Conservation (phyloP, 495 filamentous ascomycete species). For the Neurospora pannonica region DNA sequence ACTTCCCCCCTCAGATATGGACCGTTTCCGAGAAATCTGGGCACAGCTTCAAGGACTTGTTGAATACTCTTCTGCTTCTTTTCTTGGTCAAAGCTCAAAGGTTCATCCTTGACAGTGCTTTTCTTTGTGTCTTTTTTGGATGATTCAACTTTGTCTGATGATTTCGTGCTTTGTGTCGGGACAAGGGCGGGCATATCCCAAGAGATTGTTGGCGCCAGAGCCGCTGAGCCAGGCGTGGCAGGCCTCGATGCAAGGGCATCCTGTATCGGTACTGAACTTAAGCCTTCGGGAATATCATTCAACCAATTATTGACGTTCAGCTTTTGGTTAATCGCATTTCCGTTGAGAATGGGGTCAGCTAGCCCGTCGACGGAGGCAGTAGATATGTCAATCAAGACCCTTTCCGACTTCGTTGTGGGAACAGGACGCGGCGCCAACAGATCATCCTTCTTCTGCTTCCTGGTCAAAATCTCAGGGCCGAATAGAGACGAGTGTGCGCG, state of each 20-base stretch:
- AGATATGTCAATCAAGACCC: background rate
- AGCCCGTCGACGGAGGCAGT: background rate
- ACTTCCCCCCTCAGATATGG: conserved; percentile 24
- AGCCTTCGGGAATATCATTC: background rate
- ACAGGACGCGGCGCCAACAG: background rate
- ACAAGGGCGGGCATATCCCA: conserved; percentile 10
- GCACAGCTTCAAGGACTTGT: conserved; percentile 2
- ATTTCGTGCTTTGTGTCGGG: background rate
- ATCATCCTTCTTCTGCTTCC: background rate
- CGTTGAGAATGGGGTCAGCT: background rate
- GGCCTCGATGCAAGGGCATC: background rate
- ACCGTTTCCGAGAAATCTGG: conserved; percentile 2
- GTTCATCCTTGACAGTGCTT: background rate
- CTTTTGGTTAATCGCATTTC: background rate
- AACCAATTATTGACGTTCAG: background rate
- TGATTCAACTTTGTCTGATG: conserved; percentile 4
- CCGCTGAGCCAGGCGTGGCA: background rate
- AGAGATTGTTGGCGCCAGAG: background rate
- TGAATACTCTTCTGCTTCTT: background rate
- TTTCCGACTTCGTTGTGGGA: background rate
- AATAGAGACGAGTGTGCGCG: conserved; percentile 1
- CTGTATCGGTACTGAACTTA: background rate
- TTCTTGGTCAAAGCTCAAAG: background rate
- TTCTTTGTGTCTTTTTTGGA: background rate
- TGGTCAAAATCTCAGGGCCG: conserved; percentile 3